A percentile compares a stretch with the other conserved stretches of the same genome.
phyloP scores from a whole-genome alignment of 164 flowering plant species.

The Tetrastigma voinierianum region DNA sequence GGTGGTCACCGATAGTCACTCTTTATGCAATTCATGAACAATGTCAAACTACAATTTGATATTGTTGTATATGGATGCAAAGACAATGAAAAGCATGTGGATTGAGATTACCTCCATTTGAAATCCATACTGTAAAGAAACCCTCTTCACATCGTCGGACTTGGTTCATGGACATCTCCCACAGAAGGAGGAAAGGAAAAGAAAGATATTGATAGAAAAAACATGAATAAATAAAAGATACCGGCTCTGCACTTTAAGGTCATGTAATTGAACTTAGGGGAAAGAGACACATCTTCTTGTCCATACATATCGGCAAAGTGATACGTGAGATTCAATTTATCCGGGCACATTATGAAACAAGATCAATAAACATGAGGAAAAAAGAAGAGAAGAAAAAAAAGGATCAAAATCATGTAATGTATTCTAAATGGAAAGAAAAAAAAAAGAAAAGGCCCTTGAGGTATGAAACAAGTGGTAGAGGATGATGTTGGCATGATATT shows the following conservation, averaged over 20 bases:
- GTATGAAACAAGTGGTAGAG: no score
- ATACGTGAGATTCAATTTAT: constrained; percentile 96
- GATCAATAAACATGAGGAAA: no score
- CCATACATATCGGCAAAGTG: constrained; percentile 94
- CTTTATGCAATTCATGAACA: constrained; percentile 48
- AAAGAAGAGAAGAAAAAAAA: no score
- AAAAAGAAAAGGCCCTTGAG: no score
- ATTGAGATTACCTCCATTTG: constrained; percentile 58
- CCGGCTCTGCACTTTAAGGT: no score
- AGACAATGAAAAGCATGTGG: neutral
- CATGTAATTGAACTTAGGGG: neutral
- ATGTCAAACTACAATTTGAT: constrained; percentile 4
- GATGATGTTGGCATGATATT: no score
- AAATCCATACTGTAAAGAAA: constrained; percentile 70
- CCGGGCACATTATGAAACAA: constrained; percentile 74
- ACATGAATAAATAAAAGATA: neutral
- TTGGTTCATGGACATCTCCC: constrained; percentile 96
- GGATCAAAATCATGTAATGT: no score
- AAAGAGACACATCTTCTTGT: constrained; percentile 66
- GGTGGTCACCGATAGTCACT: constrained; percentile 78
- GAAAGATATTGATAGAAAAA: neutral
- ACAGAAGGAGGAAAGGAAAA: neutral
- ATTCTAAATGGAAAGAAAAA: neutral
- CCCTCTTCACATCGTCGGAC: constrained; percentile 94
- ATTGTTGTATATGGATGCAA: neutral